A percentile compares a stretch with the other conserved stretches of the same genome.
Evolutionary conservation across 2,329 filamentous ascomycete species (phyloP).

Genomic region (Ophioceras dolichostomum): DNA sequence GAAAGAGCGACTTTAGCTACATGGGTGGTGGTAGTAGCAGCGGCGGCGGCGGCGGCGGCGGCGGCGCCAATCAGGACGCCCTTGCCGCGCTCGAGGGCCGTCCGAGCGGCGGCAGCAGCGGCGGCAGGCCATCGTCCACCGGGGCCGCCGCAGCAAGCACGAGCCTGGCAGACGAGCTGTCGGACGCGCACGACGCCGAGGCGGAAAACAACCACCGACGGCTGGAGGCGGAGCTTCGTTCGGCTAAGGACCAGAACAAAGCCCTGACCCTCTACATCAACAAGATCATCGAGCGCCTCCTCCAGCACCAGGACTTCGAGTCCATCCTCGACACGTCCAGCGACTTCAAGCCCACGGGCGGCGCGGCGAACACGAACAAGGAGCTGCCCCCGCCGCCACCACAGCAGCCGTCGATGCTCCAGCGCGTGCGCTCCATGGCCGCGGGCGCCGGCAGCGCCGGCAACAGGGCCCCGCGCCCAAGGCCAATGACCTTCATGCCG

Average conservation of each 20-base stretch:
- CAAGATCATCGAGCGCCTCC: constrained; percentile 91
- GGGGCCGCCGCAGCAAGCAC: constrained; percentile 22
- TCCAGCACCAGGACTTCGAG: constrained; percentile 92
- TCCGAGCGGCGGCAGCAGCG: constrained; percentile 16
- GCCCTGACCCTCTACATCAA: constrained; percentile 96
- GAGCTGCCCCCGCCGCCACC: constrained; percentile 67
- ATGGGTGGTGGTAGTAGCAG: too few relatives aligned
- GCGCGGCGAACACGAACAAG: constrained; percentile 53
- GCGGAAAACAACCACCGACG: constrained; percentile 37
- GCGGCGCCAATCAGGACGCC: constrained; percentile 48
- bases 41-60: constrained; percentile 7
- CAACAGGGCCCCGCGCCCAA: constrained; percentile 36
- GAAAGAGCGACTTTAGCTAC: constrained; percentile 69
- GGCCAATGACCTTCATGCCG: constrained; percentile 47
- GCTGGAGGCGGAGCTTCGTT: constrained; percentile 67
- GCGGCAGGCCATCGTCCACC: constrained; percentile 5
- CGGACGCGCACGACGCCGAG: constrained; percentile 51
- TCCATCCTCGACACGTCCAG: constrained; percentile 77
- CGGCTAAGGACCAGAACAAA: constrained; percentile 84
- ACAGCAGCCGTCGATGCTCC: constrained; percentile 40
- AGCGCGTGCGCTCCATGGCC: constrained; percentile 50
- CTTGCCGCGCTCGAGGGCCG: constrained; percentile 52
- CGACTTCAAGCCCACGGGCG: constrained; percentile 37
- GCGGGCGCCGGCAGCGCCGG: constrained; percentile 20
- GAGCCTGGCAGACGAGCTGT: constrained; percentile 80